Evolutionary conservation across 345 rosid genomes (phyloP), one percentile per base, ranked within the genome.

Genomic region (Brassica rapa): DNA sequence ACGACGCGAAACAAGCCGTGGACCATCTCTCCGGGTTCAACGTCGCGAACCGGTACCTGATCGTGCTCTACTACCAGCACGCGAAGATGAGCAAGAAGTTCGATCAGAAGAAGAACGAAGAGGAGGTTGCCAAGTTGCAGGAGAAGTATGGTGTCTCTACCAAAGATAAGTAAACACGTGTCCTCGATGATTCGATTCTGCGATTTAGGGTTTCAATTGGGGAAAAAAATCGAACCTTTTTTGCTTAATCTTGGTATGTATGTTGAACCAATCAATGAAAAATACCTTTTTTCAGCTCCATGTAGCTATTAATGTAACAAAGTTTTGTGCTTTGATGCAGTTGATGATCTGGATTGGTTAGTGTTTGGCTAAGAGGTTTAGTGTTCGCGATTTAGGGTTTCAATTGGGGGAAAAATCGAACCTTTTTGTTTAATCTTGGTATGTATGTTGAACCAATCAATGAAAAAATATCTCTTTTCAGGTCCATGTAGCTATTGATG

Each of bases 21-120:
- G 99, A 93, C 75, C 99, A 95, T 82, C 88, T 95, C 74, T 95
- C 99, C 4, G 97, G 99, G 23, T 95, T 95, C 88, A 95, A 95
- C 83, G 98, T 95, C 41, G 98, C 99, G 6, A 95, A 93, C 70
- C 78, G 98, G 67, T 95, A 95, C 81, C 74, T 95, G 46, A 93
- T 95, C 80, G 99, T 95, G 15, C 66, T 95, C 51, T 95, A 91
- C 56, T 95, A 95, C 74, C 99, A 95, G 83, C 98, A 89, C 59
- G 90, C 94, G 6, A 91, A 91, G 91, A 93, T 91, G 98, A 88
- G 90, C 81, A 93, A 93, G 87, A 93, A 88, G 87, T 87, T 91
- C 63, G 98, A 93, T n/a, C 92, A 86, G 88, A 91, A 87, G 93
- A 93, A 93, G 89, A 89, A 83, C 79, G 98, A 91, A 60, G 98